Evolutionary conservation across 345 rosid genomes (phyloP).

Genomic region (Eucalyptus pauciflora): DNA sequence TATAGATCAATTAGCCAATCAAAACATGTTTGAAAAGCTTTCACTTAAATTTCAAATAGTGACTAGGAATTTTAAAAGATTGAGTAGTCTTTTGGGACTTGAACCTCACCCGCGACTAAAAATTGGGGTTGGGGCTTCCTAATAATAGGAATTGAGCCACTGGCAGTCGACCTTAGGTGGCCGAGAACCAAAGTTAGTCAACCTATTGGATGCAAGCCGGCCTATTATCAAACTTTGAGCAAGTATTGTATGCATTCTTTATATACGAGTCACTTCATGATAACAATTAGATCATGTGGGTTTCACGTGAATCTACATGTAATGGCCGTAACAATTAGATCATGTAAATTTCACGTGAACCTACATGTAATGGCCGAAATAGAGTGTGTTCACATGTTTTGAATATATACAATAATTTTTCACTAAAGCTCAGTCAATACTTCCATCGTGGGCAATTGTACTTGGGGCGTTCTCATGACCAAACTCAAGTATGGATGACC

Average conservation of each 20-base stretch:
- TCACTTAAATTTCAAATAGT: background rate
- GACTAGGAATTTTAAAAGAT: background rate
- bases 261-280: background rate
- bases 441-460: background rate
- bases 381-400: background rate
- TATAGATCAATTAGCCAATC: too few species aligned
- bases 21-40: background rate
- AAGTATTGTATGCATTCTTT: background rate
- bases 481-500: background rate
- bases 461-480: background rate
- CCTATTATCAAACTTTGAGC: background rate
- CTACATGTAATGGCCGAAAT: rapidly evolving
- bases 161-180: background rate
- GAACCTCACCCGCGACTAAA: background rate
- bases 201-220: background rate
- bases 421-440: background rate
- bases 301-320: rapidly evolving
- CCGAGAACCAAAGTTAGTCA: background rate
- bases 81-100: background rate
- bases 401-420: background rate
- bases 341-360: rapidly evolving
- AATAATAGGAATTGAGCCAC: background rate
- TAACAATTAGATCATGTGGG: rapidly evolving
- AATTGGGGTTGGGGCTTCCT: background rate
- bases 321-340: rapidly evolving